These are phyloP conservation scores for Aspergillus sergii DNA, from an alignment of 2,329 filamentous ascomycete species.

Conservation along the genomic window DNA sequence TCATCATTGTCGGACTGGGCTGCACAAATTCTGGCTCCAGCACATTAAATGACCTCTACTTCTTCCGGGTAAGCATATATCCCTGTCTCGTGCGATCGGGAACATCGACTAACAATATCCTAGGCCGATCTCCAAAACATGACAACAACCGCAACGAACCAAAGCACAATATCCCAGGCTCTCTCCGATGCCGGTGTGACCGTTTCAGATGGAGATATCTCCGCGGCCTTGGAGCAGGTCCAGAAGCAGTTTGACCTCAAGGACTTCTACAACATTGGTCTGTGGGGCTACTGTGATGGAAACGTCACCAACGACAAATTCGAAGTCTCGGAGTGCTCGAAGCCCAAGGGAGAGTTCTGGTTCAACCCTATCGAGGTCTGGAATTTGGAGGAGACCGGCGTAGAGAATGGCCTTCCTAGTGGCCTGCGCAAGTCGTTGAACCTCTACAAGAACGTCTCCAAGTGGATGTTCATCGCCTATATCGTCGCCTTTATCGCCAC, in stretches of 20 bases:
- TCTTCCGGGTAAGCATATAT: constrained; percentile 49
- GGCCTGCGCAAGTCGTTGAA: constrained; percentile 69
- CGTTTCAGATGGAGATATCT: constrained; percentile 42
- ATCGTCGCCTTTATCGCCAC: constrained; percentile 72
- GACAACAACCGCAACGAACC: constrained; percentile 48
- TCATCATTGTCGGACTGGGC: constrained; percentile 60
- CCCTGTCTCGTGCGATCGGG: background rate
- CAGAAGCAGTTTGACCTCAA: constrained; percentile 60
- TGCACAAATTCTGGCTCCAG: constrained; percentile 55
- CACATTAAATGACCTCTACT: constrained; percentile 57
- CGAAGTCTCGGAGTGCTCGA: constrained; percentile 64
- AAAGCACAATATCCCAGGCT: constrained; percentile 29
- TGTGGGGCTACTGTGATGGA: constrained; percentile 85
- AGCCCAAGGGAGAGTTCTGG: constrained; percentile 75
- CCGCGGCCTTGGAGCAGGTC: constrained; percentile 38
- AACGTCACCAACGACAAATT: constrained; percentile 56
- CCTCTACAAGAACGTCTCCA: constrained; percentile 71
- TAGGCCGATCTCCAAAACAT: constrained; percentile 65
- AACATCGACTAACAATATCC: constrained; percentile 7
- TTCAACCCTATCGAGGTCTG: constrained; percentile 70
- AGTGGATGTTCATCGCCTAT: constrained; percentile 84
- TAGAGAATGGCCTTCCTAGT: constrained; percentile 67
- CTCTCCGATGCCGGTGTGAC: constrained; percentile 40
- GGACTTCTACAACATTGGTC: constrained; percentile 76
- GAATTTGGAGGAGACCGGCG: constrained; percentile 58